Conservation (phyloP, 2,329 filamentous ascomycete genomes). For the Cladosporium colombiae region DNA sequence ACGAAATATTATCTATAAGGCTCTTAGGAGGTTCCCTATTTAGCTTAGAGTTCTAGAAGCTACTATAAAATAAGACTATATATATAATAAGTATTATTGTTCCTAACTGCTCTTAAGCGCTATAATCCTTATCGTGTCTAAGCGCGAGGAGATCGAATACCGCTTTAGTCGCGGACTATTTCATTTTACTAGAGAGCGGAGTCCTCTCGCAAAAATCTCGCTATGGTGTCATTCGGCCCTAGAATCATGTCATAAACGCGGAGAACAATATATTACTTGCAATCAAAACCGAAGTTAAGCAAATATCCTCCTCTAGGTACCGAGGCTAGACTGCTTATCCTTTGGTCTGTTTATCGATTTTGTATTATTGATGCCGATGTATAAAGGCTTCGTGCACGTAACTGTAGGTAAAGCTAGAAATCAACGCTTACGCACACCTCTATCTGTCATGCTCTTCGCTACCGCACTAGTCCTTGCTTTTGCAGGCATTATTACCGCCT, state of each 20-base stretch:
- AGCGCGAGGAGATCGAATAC: background rate
- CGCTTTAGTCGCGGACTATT: background rate
- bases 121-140: background rate
- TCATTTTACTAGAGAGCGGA: background rate
- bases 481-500: background rate
- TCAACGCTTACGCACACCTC: background rate
- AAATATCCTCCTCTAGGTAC: background rate
- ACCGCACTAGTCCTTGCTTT: background rate
- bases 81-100: background rate
- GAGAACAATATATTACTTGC: slow-evolving; percentile 1
- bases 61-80: background rate
- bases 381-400: background rate
- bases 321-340: background rate
- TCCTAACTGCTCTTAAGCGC: background rate
- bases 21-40: background rate
- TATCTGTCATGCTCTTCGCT: background rate
- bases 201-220: background rate
- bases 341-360: background rate
- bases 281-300: background rate
- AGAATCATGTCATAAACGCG: background rate
- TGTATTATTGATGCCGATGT: background rate
- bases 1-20: background rate
- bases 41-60: background rate
- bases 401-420: background rate
- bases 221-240: background rate